These are phyloP conservation scores for Hemileia vastatrix DNA, from an alignment of 1,284 basidiomycete species.

Conservation along the genomic window DNA sequence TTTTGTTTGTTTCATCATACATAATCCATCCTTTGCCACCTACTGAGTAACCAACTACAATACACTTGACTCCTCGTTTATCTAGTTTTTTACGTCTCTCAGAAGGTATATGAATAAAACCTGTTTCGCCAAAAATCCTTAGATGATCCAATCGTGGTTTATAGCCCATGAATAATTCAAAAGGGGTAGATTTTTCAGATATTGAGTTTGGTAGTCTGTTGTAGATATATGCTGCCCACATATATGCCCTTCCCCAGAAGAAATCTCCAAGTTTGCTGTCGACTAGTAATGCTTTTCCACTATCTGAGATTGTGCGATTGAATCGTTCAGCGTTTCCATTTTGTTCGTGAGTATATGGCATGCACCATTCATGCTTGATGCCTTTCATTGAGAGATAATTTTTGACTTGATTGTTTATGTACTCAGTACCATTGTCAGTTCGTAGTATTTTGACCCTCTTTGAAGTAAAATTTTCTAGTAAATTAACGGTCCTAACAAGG, in stretches of 20 bases:
- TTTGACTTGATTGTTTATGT: not conserved
- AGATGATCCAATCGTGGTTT: not conserved
- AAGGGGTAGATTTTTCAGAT: not conserved
- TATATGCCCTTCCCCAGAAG: constrained; percentile 10
- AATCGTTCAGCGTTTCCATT: constrained; percentile 11
- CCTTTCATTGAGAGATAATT: constrained; percentile 4
- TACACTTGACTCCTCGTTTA: no score
- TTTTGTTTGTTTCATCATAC: no score
- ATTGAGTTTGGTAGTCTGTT: constrained; percentile 11
- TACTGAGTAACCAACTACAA: no score
- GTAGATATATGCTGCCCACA: constrained; percentile 2
- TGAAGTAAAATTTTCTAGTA: not conserved
- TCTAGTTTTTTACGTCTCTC: no score
- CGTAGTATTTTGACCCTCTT: not conserved
- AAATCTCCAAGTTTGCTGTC: not conserved
- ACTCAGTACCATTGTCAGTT: constrained; percentile 9
- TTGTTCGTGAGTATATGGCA: constrained; percentile 9
- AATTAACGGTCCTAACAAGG: no score
- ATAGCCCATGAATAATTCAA: not conserved
- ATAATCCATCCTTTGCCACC: no score
- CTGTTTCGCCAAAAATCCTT: constrained; percentile 1
- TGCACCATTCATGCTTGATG: constrained; percentile 7
- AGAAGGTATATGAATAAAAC: constrained; percentile 15
- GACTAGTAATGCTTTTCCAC: not conserved
- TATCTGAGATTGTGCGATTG: constrained; percentile 6